Percentiles rank a stretch among this genome's conserved stretches.
phyloP scores from a whole-genome alignment of 139 green algal species.

The Chlamydomonas sphaeroides region DNA sequence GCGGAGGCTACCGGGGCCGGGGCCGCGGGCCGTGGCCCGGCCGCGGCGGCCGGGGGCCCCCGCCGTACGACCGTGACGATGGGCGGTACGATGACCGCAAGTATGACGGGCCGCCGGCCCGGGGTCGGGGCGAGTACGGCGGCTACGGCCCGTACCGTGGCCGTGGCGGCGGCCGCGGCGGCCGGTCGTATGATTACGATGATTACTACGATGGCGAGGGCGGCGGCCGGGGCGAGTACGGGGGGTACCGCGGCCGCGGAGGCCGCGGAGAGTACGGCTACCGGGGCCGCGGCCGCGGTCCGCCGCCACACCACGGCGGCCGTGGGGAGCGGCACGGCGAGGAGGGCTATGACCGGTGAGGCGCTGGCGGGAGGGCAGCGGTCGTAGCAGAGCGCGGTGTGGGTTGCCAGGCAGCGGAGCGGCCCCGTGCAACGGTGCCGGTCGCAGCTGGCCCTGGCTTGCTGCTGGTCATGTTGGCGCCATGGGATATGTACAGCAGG shows the following conservation, averaged over 20 bases:
- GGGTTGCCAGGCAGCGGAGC: too few species aligned
- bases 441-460: too few species aligned
- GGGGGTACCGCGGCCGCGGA: background rate
- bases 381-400: too few species aligned
- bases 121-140: background rate
- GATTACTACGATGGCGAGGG: conserved; percentile 1
- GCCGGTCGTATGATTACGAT: too few species aligned
- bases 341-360: too few species aligned
- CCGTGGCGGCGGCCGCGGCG: background rate
- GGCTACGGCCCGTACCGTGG: background rate
- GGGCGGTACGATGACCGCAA: background rate
- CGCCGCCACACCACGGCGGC: background rate
- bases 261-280: background rate
- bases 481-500: too few species aligned
- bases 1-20: conserved; percentile 4
- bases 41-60: background rate
- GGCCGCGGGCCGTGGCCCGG: conserved; percentile 14
- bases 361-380: too few species aligned
- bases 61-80: background rate
- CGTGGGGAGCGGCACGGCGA: background rate
- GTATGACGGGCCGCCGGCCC: background rate
- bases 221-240: background rate
- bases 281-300: conserved; percentile 20
- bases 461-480: too few species aligned
- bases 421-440: too few species aligned